Evolutionary conservation across 2,329 filamentous ascomycete genomes (phyloP).

Genomic region (Coniochaeta hoffmannii): DNA sequence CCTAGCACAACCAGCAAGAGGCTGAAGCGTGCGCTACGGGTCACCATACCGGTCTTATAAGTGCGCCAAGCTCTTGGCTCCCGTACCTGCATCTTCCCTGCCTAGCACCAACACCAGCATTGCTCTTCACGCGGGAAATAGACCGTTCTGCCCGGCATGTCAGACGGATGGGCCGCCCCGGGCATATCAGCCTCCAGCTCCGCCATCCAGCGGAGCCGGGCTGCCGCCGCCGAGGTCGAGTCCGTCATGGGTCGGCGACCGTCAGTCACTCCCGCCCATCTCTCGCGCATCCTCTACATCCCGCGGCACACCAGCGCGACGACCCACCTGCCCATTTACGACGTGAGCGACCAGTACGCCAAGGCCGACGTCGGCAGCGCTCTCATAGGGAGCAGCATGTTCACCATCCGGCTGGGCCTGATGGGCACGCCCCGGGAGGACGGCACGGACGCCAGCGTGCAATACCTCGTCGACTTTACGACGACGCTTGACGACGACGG

Average conservation of each 20-base stretch:
- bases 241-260: not conserved
- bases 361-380: not conserved
- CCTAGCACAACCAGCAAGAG: no score
- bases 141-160: not conserved
- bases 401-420: not conserved
- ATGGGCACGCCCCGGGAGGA: not conserved
- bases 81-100: no score
- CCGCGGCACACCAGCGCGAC: not conserved
- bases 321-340: not conserved
- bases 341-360: not conserved
- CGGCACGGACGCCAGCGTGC: not conserved
- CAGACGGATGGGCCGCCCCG: not conserved
- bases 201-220: not conserved
- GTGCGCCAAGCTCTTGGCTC: no score
- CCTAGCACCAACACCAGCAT: no score
- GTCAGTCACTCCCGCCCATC: not conserved
- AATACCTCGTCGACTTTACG: not conserved
- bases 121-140: no score
- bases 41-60: no score
- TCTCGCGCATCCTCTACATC: not conserved
- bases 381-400: not conserved
- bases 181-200: not conserved
- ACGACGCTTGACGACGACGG: not conserved
- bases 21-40: no score
- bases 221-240: not conserved